Evolutionary conservation across 257 asterid genomes (phyloP).

Genomic region (Ajuga chamaepitys): DNA sequence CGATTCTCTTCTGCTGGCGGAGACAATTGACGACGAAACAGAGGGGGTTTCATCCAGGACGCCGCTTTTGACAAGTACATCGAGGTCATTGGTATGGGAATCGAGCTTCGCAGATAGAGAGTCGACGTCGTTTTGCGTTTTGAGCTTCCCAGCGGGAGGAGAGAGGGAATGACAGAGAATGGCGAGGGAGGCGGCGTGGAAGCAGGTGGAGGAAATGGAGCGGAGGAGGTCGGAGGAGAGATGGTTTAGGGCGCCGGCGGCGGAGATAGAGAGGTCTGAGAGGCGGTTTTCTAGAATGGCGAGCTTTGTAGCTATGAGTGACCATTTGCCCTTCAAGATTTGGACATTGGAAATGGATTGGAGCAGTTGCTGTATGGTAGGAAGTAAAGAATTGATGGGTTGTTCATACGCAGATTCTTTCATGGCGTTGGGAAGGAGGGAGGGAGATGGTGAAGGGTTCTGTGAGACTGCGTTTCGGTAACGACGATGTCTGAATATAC

Average conservation of each 20-base stretch:
- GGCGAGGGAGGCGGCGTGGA: slow-evolving; percentile 42
- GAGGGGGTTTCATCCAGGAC: slow-evolving; percentile 22
- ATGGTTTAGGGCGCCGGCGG: slow-evolving; percentile 18
- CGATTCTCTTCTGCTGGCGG: slow-evolving; percentile 38
- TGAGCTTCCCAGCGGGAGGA: slow-evolving; percentile 62
- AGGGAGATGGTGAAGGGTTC: background rate
- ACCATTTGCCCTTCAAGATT: slow-evolving; percentile 76
- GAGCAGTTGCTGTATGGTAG: slow-evolving; percentile 17
- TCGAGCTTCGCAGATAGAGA: slow-evolving; percentile 56
- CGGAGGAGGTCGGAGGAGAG: slow-evolving; percentile 54
- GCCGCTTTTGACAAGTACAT: slow-evolving; percentile 51
- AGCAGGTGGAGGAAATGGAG: slow-evolving; percentile 43
- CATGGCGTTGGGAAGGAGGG: slow-evolving; percentile 34
- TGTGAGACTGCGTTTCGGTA: background rate
- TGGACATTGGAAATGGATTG: slow-evolving; percentile 45
- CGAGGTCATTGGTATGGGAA: slow-evolving; percentile 54
- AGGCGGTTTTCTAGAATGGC: slow-evolving; percentile 43
- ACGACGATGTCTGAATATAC: slow-evolving; percentile 19
- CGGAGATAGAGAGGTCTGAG: slow-evolving; percentile 27
- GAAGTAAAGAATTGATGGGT: slow-evolving; percentile 9
- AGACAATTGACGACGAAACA: slow-evolving; percentile 8
- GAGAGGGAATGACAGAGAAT: slow-evolving; percentile 36
- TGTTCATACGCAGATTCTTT: slow-evolving; percentile 28
- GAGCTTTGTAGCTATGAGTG: slow-evolving; percentile 46
- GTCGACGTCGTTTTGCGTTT: slow-evolving; percentile 74